A percentile compares a stretch with the other conserved stretches of the same genome.
phyloP scores from a whole-genome alignment of 2,329 filamentous ascomycete species.

The Nothophaeocryptopus gaeumannii region DNA sequence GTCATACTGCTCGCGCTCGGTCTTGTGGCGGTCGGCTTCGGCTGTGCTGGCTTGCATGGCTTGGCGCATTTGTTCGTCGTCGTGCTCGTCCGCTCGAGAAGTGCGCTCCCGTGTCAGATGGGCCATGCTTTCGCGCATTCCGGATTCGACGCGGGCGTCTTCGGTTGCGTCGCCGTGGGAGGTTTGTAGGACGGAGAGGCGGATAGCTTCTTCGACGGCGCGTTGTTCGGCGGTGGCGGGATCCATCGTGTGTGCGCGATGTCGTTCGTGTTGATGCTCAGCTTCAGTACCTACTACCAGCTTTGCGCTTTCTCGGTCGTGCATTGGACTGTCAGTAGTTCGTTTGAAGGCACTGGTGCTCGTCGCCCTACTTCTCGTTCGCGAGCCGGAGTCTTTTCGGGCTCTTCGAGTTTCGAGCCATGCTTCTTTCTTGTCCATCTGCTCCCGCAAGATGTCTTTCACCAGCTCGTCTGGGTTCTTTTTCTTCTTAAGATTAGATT shows the following conservation, averaged over 20 bases:
- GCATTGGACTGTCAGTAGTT: slow-evolving; percentile 8
- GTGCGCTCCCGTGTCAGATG: slow-evolving; percentile 49
- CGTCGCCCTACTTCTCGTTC: slow-evolving; percentile 8
- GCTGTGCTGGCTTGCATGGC: slow-evolving; percentile 52
- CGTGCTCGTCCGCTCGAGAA: slow-evolving; percentile 38
- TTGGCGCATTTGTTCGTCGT: slow-evolving; percentile 44
- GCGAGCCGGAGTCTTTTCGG: slow-evolving; percentile 12
- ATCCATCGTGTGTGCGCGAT: slow-evolving; percentile 13
- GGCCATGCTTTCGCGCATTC: slow-evolving; percentile 68
- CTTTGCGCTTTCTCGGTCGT: slow-evolving; percentile 15
- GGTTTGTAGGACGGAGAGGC: slow-evolving; percentile 65
- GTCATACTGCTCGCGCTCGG: slow-evolving; percentile 39
- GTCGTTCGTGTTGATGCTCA: not conserved
- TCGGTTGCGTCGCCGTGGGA: slow-evolving; percentile 67
- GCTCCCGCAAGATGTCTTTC: slow-evolving; percentile 41
- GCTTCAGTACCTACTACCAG: slow-evolving; percentile 17
- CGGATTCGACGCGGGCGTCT: slow-evolving; percentile 68
- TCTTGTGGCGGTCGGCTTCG: slow-evolving; percentile 29
- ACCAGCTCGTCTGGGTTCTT: slow-evolving; percentile 56
- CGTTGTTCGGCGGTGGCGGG: slow-evolving; percentile 46
- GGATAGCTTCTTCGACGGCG: slow-evolving; percentile 71
- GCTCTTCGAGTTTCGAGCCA: slow-evolving; percentile 12
- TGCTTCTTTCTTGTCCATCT: slow-evolving; percentile 32
- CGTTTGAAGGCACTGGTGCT: slow-evolving; percentile 1
- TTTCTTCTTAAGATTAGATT: slow-evolving; percentile 58